A percentile compares a stretch with the other conserved stretches of the same genome.
Conservation (phyloP, 1,139 yeast genomes). For the Martiniozyma asiatica region DNA sequence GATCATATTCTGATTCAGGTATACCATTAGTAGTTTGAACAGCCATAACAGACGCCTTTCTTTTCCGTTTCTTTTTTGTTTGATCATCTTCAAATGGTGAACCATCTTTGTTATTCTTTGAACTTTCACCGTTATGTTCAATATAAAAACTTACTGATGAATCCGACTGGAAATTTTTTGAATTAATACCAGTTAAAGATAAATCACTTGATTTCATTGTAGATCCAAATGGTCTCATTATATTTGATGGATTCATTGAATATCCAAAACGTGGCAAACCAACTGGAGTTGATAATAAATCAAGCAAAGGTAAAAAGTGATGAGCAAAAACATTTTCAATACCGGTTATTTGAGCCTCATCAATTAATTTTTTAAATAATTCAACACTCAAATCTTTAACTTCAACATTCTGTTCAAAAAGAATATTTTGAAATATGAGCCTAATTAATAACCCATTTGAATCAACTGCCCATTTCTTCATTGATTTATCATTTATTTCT, state of each 20-base stretch:
- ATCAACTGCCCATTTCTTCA: conserved; percentile 56
- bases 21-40: conserved; percentile 19
- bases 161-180: conserved; percentile 12
- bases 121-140: conserved; percentile 2
- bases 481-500: conserved; percentile 49
- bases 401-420: conserved; percentile 77
- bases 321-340: conserved; percentile 38
- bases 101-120: neutral
- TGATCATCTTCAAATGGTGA: conserved; percentile 6
- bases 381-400: conserved; percentile 53
- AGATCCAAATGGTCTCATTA: conserved; percentile 73
- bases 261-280: conserved; percentile 87
- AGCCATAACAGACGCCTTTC: conserved; percentile 9
- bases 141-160: conserved; percentile 3
- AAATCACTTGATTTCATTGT: conserved; percentile 26
- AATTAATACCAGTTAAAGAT: conserved; percentile 18
- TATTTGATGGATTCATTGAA: conserved; percentile 62
- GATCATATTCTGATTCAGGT: conserved; percentile 48
- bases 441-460: conserved; percentile 53
- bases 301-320: conserved; percentile 52
- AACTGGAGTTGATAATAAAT: conserved; percentile 80
- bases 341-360: conserved; percentile 28
- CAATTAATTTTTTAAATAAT: conserved; percentile 49
- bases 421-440: conserved; percentile 71
- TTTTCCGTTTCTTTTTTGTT: conserved; percentile 12